Base-by-base conservation (phyloP, 2,329 filamentous ascomycete genomes). In the Aspergillus ruber region DNA sequence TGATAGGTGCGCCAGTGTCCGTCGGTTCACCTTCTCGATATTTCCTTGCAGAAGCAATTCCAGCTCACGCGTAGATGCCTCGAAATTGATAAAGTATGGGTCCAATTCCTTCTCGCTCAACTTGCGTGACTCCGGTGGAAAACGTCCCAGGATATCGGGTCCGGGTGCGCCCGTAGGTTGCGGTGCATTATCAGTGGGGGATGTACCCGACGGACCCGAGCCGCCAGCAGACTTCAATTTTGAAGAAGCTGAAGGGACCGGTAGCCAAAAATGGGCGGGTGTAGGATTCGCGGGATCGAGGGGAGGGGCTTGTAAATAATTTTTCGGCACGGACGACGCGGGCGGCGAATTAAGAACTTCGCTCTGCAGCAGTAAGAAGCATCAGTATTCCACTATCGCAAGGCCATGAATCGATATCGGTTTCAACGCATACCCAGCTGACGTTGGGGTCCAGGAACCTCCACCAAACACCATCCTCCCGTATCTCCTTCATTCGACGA, bases 371-470 rank as follows among this genome's bases (percentile, higher is more conserved):
- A 44, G 23, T 48, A 21, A 35, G 9, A 18, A 44, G 33, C 43
- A 52, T 73, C 52, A 72, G 63, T 50, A 43, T 21, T 18, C 23
- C 18, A 39, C 5, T 5, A 13, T 10, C 18, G 8, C 41, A 32
- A 29, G 7, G 32, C 2, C 42, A 44, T 12, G 25, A 33, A 20
- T 43, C 8, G 12, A 20, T 10, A 38, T 42, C n/a, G 23, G 13
- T 27, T 21, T 20, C 21, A 18, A 58, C 33, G 64, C 75, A 50
- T 81, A 95, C 90, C 93, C 93, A 98, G 80, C 93, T 97, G 20
- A 91, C 90, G 66, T 98, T 97, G 9, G 94, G 93, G 65, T 98
- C 93, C 29, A 98, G 77, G 64, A 98, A 98, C 56, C 90, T 85
- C 90, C 91, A 96, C 83, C 90, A 95, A 21, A 98, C 90, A 2